A percentile compares a stretch with the other conserved stretches of the same genome.
Conservation (phyloP, 2,329 filamentous ascomycete species). For the Immersiporthe knoxdaviesiana region DNA sequence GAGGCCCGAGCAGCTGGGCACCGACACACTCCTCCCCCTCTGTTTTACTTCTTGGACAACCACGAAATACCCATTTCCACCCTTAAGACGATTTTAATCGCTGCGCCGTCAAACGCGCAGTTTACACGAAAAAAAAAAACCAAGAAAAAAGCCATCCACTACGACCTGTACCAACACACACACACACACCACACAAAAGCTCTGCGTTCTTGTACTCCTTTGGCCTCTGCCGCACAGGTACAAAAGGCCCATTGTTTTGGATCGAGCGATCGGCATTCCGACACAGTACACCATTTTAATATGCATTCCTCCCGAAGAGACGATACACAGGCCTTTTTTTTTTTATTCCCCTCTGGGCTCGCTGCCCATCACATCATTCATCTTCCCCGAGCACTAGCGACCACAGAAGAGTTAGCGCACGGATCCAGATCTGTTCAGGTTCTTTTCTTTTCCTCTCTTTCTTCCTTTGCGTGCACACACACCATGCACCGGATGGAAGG, state of each 20-base stretch:
- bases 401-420: constrained; percentile 30
- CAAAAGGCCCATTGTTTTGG: constrained; percentile 25
- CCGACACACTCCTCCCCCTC: constrained; percentile 7
- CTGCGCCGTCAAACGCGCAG: constrained; percentile 26
- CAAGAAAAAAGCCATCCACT: background rate
- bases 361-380: constrained; percentile 30
- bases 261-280: constrained; percentile 34
- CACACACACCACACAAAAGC: background rate
- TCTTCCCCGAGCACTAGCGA: constrained; percentile 17
- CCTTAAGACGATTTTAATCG: constrained; percentile 28
- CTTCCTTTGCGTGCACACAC: constrained; percentile 2
- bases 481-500: constrained; percentile 14
- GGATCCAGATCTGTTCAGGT: constrained; percentile 8
- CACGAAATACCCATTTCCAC: constrained; percentile 16
- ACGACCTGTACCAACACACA: constrained; percentile 27
- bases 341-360: constrained; percentile 37
- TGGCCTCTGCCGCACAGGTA: constrained; percentile 12
- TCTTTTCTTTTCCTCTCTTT: background rate
- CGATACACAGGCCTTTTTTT: constrained; percentile 32
- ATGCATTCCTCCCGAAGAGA: constrained; percentile 35
- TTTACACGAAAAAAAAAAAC: background rate
- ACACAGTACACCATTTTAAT: constrained; percentile 39
- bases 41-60: constrained; percentile 24
- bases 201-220: constrained; percentile 16
- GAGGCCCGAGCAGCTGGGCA: constrained; percentile 18